Percentiles rank a stretch among this genome's conserved stretches.
phyloP scores from a whole-genome alignment of 2,329 filamentous ascomycete genomes.

The Penicillium sp. region DNA sequence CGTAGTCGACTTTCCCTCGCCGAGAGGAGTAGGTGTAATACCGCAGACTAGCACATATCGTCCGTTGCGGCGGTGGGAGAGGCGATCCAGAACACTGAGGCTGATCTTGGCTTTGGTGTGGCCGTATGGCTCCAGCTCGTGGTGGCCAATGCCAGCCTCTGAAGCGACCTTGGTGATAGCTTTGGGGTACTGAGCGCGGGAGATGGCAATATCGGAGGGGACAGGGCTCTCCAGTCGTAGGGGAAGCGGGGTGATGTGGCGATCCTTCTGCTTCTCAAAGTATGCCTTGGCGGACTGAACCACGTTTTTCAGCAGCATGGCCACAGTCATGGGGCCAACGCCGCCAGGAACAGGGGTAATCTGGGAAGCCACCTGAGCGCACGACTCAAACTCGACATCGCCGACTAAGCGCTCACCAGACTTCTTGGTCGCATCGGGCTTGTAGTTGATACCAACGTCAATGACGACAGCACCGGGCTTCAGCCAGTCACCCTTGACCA shows the following conservation, averaged over 20 bases:
- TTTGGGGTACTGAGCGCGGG: constrained; percentile 85
- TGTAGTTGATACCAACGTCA: constrained; percentile 95
- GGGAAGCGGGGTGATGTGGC: constrained; percentile 76
- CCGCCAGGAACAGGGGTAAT: constrained; percentile 96
- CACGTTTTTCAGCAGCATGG: constrained; percentile 95
- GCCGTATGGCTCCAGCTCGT: constrained; percentile 91
- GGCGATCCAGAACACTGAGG: constrained; percentile 71
- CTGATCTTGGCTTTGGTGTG: constrained; percentile 95
- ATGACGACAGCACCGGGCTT: constrained; percentile 95
- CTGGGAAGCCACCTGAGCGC: constrained; percentile 76
- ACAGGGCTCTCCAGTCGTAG: constrained; percentile 74
- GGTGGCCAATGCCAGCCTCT: constrained; percentile 80
- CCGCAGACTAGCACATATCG: constrained; percentile 90
- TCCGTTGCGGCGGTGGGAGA: constrained; percentile 82
- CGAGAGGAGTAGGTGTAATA: constrained; percentile 92
- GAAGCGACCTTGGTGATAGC: constrained; percentile 76
- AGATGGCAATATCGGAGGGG: constrained; percentile 93
- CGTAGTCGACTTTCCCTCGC: constrained; percentile 97
- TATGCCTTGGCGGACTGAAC: constrained; percentile 77
- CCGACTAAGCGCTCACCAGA: constrained; percentile 88
- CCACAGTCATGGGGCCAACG: constrained; percentile 97
- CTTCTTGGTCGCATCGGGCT: constrained; percentile 83
- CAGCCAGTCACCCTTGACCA: constrained; percentile 92
- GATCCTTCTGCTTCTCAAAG: constrained; percentile 75
- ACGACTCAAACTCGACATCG: constrained; percentile 87